Evolutionary conservation across 345 rosid species (phyloP).

Genomic region (Arabidopsis thaliana): DNA sequence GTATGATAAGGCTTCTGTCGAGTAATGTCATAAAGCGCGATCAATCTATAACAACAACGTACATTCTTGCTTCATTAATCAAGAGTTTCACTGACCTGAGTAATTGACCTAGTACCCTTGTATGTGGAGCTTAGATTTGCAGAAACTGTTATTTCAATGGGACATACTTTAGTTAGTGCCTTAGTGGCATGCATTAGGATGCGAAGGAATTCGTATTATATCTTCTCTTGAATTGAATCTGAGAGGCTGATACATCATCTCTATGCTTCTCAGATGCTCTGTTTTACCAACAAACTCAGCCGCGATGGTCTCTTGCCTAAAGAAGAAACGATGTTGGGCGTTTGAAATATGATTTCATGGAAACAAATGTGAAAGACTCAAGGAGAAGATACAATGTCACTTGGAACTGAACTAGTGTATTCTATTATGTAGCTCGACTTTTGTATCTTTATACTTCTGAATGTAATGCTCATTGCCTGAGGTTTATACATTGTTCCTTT

Average conservation of each 20-base stretch:
- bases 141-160: neutral
- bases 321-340: neutral
- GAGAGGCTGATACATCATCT: slow-evolving; percentile 24
- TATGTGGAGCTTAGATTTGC: slow-evolving; percentile 2
- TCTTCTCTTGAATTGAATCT: neutral
- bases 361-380: neutral
- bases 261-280: neutral
- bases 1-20: neutral
- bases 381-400: slow-evolving; percentile 14
- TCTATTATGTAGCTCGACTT: slow-evolving; percentile 19
- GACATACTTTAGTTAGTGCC: too few relatives aligned
- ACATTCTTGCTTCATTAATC: neutral
- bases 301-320: neutral
- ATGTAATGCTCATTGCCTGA: neutral
- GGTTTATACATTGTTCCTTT: neutral
- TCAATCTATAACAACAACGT: neutral
- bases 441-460: slow-evolving; percentile 2
- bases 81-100: neutral
- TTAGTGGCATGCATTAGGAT: neutral
- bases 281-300: neutral
- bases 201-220: neutral
- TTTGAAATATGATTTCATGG: neutral
- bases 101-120: neutral
- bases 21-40: neutral
- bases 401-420: slow-evolving; percentile 20